These are phyloP conservation scores for Arthrobotrys sinensis DNA, from an alignment of 2,329 filamentous ascomycete species.

Conservation along the genomic window DNA sequence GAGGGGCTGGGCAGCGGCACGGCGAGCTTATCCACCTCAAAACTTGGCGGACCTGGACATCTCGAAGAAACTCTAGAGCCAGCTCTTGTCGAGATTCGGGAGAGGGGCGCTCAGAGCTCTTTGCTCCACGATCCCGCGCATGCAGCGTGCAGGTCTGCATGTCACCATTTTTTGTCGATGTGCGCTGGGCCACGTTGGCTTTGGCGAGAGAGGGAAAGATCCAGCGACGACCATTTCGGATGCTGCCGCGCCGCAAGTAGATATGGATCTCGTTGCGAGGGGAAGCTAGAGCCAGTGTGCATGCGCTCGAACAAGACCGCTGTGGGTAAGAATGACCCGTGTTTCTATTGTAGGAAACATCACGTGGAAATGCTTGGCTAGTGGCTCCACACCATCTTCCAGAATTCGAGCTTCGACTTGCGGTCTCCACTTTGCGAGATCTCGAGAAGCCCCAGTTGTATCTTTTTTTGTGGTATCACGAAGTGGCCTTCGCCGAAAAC, in stretches of 20 bases:
- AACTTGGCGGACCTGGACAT: neutral
- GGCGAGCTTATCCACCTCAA: conserved; percentile 32
- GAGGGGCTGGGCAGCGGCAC: neutral
- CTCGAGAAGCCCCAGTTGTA: conserved; percentile 21
- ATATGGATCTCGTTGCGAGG: conserved; percentile 38
- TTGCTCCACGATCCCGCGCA: conserved; percentile 36
- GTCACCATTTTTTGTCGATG: conserved; percentile 53
- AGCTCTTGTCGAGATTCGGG: conserved; percentile 6
- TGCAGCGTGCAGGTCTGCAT: conserved; percentile 46
- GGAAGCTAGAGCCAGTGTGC: conserved; percentile 30
- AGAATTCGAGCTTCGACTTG: conserved; percentile 2
- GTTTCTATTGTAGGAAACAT: conserved; percentile 60
- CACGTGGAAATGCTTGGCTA: conserved; percentile 50
- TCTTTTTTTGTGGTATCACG: conserved; percentile 56
- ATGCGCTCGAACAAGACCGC: conserved; percentile 33
- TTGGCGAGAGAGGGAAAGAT: conserved; percentile 34
- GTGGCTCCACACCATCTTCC: conserved; percentile 24
- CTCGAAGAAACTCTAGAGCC: neutral
- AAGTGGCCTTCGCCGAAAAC: conserved; percentile 21
- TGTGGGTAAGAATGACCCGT: conserved; percentile 53
- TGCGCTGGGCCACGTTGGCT: conserved; percentile 51
- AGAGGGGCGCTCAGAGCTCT: conserved; percentile 47
- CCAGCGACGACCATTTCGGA: conserved; percentile 37
- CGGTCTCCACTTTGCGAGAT: conserved; percentile 32
- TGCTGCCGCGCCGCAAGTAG: conserved; percentile 22